A percentile compares a stretch with the other conserved stretches of the same genome.
These are phyloP conservation scores for Myochromella boudieri DNA, from an alignment of 768 basidiomycete species.

Conservation along the genomic window DNA sequence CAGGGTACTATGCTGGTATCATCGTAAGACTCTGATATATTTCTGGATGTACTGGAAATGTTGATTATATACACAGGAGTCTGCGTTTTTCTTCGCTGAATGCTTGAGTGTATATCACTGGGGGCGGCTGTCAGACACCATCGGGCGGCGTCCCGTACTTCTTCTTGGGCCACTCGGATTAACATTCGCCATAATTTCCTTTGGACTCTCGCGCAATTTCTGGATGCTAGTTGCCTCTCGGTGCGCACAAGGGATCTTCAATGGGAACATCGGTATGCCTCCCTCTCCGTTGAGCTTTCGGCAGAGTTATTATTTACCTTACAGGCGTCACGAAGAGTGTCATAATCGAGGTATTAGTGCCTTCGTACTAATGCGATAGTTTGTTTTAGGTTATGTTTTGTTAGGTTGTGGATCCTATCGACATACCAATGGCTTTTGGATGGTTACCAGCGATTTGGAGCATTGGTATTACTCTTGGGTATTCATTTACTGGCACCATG, in stretches of 20 bases:
- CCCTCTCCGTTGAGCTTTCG: neutral
- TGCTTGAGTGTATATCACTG: conserved; percentile 30
- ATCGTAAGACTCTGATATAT: conserved; percentile 28
- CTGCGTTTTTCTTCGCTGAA: conserved; percentile 37
- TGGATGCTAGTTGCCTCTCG: conserved; percentile 29
- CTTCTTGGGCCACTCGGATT: conserved; percentile 33
- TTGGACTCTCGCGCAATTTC: conserved; percentile 31
- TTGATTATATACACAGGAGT: conserved; percentile 26
- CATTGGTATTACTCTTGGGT: conserved; percentile 22
- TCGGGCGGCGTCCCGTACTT: conserved; percentile 35
- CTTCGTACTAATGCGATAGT: neutral
- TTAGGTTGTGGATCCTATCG: conserved; percentile 12
- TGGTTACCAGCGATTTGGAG: conserved; percentile 16
- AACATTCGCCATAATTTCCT: conserved; percentile 27
- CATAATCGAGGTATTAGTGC: neutral
- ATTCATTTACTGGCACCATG: neutral
- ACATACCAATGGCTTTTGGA: conserved; percentile 10
- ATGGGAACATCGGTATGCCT: conserved; percentile 37
- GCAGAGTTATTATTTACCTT: neutral
- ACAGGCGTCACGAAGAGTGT: conserved; percentile 4
- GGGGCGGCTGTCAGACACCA: conserved; percentile 34
- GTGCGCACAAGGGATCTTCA: conserved; percentile 32
- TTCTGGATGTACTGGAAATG: neutral
- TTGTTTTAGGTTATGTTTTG: neutral
- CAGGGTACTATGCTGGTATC: conserved; percentile 49